Base-by-base conservation (phyloP, 306 rosid species). In the Elaeagnus macrophylla region DNA sequence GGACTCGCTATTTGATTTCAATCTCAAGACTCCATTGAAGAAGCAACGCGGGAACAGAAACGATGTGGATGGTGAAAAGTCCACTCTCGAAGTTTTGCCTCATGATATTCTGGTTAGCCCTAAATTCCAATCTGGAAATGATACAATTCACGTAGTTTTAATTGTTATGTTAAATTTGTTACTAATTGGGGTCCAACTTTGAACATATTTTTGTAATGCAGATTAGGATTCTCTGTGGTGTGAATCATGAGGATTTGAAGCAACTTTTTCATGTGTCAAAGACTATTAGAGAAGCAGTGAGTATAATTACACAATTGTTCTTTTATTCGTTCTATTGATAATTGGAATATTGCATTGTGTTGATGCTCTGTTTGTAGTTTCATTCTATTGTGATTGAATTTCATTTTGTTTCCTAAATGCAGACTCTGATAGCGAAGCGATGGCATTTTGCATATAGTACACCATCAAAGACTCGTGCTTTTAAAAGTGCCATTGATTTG, bases 191-290 rank as follows among this genome's bases (percentile, higher is more conserved):
- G 39, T 16, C 8, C 54, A 14, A 61, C 59, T 25, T 49, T 47
- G 37, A 9, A 14, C 45, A 49, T 5, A 15, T 20, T 20, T 25
- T 25, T 25, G 32, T 25, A 25, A 18, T 37, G 48, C 71, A 89
- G 97, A 39, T 89, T 12, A 65, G 59, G 65, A 61, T 89, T 19
- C 39, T 85, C 35, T 75, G 87, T 42, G 76, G 89, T 13, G 95
- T 85, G 6, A 79, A 85, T 1, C 97, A 89, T 60, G 79, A 81
- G 17, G 97, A 89, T 73, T 65, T 89, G 67, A 54, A 73, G 42
- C 81, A 81, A 66, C 95, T 89, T 45, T 52, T 68, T 62, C 79
- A 50, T 15, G 87, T 89, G 3, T 85, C 97, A 0, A 89, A 71
- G 66, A 7, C 63, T 0, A 67, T 85, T 36, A 72, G 71, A 53